Conservation (phyloP, 768 basidiomycete species). For the Scleroderma bovista region DNA sequence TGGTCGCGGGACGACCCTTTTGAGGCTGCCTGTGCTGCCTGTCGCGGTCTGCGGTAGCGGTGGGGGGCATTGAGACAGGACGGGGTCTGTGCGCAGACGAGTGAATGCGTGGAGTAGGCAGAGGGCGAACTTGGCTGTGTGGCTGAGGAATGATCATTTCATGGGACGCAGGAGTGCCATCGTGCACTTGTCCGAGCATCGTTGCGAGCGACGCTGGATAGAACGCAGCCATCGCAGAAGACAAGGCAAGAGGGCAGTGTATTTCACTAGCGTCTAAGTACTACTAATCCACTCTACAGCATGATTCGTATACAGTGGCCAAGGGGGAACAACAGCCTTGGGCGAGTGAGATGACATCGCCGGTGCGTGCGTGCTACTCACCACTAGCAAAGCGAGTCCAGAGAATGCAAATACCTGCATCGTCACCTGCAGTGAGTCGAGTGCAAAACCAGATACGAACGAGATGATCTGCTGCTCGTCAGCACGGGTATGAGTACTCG, state of each 20-base stretch:
- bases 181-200: constrained; percentile 45
- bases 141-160: too few species aligned
- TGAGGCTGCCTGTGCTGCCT: constrained; percentile 24
- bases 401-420: constrained; percentile 18
- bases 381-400: constrained; percentile 18
- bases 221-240: constrained; percentile 24
- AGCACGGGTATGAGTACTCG: neutral
- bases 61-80: constrained; percentile 72
- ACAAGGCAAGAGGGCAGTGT: neutral
- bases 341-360: neutral
- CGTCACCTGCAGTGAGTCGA: constrained; percentile 22
- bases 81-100: constrained; percentile 38
- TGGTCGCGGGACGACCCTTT: constrained; percentile 31
- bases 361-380: too few species aligned
- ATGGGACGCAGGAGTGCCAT: constrained; percentile 25
- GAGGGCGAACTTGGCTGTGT: constrained; percentile 20
- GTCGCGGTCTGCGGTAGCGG: constrained; percentile 29
- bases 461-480: constrained; percentile 20
- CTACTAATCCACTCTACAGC: constrained; percentile 33
- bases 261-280: constrained; percentile 18
- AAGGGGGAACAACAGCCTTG: constrained; percentile 64
- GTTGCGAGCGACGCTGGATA: constrained; percentile 46
- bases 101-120: constrained; percentile 21
- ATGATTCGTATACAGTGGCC: constrained; percentile 60
- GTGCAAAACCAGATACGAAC: constrained; percentile 24